Percentiles rank a stretch among this genome's conserved stretches.
Evolutionary conservation across 371 early-diverging fungal genomes (phyloP).

Genomic region (Paramicrosporidium saccamoebae): DNA sequence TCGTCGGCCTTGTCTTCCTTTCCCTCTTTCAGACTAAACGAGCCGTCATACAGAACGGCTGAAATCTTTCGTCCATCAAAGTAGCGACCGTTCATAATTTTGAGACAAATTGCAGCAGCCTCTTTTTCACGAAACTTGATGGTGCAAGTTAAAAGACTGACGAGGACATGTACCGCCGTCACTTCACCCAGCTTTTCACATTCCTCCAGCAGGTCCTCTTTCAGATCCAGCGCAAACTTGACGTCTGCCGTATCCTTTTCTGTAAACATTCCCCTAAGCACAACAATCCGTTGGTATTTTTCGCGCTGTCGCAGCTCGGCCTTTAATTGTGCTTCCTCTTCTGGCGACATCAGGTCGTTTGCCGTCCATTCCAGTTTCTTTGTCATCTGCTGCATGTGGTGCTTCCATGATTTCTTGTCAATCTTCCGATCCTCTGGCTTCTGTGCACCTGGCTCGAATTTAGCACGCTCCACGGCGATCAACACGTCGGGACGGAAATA

Average conservation of each 20-base stretch:
- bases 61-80: constrained; percentile 34
- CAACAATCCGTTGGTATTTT: constrained; percentile 37
- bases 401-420: constrained; percentile 20
- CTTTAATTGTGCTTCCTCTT: constrained; percentile 27
- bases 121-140: not conserved
- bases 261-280: constrained; percentile 76
- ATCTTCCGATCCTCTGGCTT: constrained; percentile 6
- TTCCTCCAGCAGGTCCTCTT: constrained; percentile 66
- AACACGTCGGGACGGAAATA: constrained; percentile 23
- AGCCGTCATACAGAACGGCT: constrained; percentile 37
- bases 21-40: constrained; percentile 10
- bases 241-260: constrained; percentile 54
- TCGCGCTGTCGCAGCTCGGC: too few species aligned
- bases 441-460: constrained; percentile 5
- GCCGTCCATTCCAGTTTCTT: constrained; percentile 9
- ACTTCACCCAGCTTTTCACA: constrained; percentile 74
- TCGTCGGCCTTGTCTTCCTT: constrained; percentile 31
- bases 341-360: constrained; percentile 47
- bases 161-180: constrained; percentile 54
- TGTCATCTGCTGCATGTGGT: constrained; percentile 32
- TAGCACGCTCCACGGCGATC: constrained; percentile 15
- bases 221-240: constrained; percentile 45
- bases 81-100: constrained; percentile 43
- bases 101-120: constrained; percentile 7
- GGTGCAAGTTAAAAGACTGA: constrained; percentile 7